Conservation (phyloP, 441 rosid genomes). For the Theobroma grandiflorum region DNA sequence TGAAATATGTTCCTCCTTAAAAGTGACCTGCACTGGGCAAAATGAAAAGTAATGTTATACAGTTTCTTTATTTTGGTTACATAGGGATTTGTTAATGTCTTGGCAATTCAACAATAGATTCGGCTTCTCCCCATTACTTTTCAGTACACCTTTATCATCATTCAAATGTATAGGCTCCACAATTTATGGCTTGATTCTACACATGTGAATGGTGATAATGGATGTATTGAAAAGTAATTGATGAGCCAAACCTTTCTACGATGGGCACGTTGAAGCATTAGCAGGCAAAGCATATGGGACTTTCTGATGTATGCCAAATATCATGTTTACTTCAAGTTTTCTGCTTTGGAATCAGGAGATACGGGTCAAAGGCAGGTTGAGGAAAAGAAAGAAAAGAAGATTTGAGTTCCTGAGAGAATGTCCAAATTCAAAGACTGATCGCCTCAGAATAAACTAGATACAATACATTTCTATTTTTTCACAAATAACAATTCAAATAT, state of each 20-base stretch:
- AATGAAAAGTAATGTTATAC: neutral
- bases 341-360: neutral
- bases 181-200: neutral
- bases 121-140: neutral
- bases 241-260: neutral
- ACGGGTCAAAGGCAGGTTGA: neutral
- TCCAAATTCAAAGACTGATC: neutral
- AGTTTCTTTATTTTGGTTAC: neutral
- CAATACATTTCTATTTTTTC: neutral
- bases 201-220: neutral
- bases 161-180: neutral
- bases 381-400: neutral
- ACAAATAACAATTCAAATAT: neutral
- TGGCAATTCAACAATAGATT: neutral
- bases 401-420: neutral
- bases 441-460: neutral
- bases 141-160: neutral
- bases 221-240: neutral
- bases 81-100: neutral
- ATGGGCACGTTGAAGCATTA: neutral
- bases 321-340: neutral
- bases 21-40: constrained; percentile 48
- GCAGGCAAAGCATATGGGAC: constrained; percentile 9
- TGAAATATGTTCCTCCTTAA: constrained; percentile 46
- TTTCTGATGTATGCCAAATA: neutral